Conservation (phyloP, 768 basidiomycete species). For the Tulasnella sp. region DNA sequence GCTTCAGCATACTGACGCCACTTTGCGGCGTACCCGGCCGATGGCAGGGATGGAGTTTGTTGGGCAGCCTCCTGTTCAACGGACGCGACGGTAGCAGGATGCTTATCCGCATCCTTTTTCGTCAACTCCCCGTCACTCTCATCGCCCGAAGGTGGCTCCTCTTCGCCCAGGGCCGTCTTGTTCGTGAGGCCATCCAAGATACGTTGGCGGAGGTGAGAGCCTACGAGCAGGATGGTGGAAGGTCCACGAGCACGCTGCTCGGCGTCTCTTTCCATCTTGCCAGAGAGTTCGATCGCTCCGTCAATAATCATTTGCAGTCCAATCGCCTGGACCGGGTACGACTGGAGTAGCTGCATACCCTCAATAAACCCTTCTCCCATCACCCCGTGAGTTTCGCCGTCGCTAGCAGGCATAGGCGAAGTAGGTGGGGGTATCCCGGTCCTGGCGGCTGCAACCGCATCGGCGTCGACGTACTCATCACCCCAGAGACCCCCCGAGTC, state of each 20-base stretch:
- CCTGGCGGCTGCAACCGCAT: not conserved
- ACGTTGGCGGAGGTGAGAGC: not conserved
- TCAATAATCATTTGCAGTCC: conserved; percentile 15
- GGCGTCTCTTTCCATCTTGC: conserved; percentile 2
- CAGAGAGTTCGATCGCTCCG: conserved; percentile 10
- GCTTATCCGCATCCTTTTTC: not conserved
- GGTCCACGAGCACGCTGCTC: not conserved
- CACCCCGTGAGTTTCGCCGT: conserved; percentile 1
- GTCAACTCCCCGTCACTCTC: not conserved
- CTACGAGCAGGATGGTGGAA: not conserved
- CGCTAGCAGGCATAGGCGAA: not conserved
- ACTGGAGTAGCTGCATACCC: conserved; percentile 17
- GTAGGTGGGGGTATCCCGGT: not conserved
- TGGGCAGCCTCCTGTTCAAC: not conserved
- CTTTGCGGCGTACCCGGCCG: not conserved
- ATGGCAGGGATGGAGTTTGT: not conserved
- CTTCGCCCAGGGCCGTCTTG: not conserved
- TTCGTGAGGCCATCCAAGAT: conserved; percentile 16
- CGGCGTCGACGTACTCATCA: conserved; percentile 15
- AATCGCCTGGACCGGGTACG: conserved; percentile 14
- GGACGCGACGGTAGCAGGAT: not conserved
- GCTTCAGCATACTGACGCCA: not conserved
- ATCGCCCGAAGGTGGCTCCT: not conserved
- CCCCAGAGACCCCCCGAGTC: conserved; percentile 18
- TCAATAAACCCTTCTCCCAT: conserved; percentile 19